These are phyloP conservation scores for Plantago ovata DNA, from an alignment of 257 asterid genomes.

Conservation along the genomic window DNA sequence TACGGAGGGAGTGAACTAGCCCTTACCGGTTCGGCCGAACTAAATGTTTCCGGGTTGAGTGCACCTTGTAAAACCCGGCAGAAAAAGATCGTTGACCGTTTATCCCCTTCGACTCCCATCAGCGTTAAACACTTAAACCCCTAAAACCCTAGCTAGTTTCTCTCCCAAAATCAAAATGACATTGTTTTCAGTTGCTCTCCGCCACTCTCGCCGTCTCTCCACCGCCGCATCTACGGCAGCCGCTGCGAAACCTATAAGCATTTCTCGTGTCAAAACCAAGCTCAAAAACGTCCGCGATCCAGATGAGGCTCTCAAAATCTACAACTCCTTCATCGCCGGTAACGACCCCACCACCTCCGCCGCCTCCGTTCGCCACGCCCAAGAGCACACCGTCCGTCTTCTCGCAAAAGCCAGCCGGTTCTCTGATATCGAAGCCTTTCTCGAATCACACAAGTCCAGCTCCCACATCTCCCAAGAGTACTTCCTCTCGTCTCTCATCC, in stretches of 20 bases:
- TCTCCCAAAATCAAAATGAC: no score
- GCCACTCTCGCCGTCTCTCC: no score
- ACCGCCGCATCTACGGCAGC: no score
- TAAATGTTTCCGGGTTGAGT: no score
- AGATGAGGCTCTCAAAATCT: constrained; percentile 67
- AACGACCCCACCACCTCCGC: constrained; percentile 24
- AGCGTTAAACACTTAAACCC: no score
- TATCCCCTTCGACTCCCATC: no score
- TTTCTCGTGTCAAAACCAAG: constrained; percentile 40
- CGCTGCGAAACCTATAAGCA: no score
- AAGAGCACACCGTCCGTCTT: constrained; percentile 67
- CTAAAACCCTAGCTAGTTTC: no score
- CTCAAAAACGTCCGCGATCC: constrained; percentile 50
- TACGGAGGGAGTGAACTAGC: no score
- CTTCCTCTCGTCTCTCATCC: background rate
- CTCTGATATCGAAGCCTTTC: constrained; percentile 55
- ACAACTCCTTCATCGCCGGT: constrained; percentile 55
- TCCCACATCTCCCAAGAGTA: constrained; percentile 45
- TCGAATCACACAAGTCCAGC: constrained; percentile 67
- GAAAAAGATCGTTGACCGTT: no score
- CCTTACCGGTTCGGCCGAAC: no score
- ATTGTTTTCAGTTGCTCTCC: background rate
- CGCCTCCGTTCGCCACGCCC: constrained; percentile 53
- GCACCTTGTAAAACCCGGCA: no score
- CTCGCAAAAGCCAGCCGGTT: constrained; percentile 66